Evolutionary conservation across 768 basidiomycete genomes (phyloP), one percentile per base, ranked within the genome.

Genomic region (Mycena galopus): DNA sequence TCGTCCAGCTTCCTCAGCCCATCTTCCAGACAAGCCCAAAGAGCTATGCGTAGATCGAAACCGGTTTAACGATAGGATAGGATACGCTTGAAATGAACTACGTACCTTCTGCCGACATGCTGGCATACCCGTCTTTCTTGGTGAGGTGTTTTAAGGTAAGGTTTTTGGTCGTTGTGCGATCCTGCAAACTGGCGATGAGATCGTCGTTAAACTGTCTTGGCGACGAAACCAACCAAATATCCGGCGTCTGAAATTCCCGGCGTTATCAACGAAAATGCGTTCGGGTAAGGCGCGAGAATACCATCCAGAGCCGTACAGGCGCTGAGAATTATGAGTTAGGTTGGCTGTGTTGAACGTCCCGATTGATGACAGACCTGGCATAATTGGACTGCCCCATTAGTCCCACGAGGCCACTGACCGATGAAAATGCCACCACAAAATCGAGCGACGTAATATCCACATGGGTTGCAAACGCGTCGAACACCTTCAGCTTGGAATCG

Each of bases 221-320:
- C 35, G 35, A 7, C 35, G 35, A 14, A 7, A 59, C 69, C 21
- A 11, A 65, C 69, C 44, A 71, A 11, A 60, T 58, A 71, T 25
- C 69, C 69, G n/a, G 47, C 63, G 29, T 61, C 69, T 3, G 16
- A 35, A 17, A 71, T 71, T 9, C 63, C 62, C 1, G 69, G 69
- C 16, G 47, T 42, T 1, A 71, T 44, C 12, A 71, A 12, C 12
- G 69, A 71, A 60, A 71, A 71, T 10, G 69, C 69, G 39, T 65
- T 65, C 2, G 23, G 27, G 21, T 71, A 71, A 2, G 17, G 6
- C 16, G 64, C 69, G 2, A 71, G 57, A 9, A 65, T 12, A 0
- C 69, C 64, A 27, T 71, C 64, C 4, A 71, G 23, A 29, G 50
- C 27, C 0, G 69, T 71, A 30, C 69, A 71, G 4, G 64, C 69